Base-by-base conservation (phyloP, 306 rosid species). In the Astragalus glycyphyllos region DNA sequence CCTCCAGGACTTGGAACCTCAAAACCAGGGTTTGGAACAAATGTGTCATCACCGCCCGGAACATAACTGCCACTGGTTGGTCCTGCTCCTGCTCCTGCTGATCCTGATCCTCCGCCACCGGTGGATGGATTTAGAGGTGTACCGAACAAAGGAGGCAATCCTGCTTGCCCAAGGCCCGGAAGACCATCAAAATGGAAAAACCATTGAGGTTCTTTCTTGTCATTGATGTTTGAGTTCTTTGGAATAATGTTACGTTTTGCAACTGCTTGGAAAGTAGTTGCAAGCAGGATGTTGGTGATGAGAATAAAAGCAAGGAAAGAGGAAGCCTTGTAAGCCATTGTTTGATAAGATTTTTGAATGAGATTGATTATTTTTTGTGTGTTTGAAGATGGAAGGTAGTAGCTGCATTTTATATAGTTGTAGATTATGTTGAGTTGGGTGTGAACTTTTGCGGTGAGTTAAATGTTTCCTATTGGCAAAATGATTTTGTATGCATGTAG, bases 11-110 rank as follows among this genome's bases (percentile, higher is more conserved):
- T 73, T 50, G 90, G 92, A 72, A 78, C 86, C 84, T 84, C 96
- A 34, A 57, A 51, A 49, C 96, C 94, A 1, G 95, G 95, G 80
- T 86, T 87, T 20, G 90, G 96, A 65, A 80, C 74, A 29, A 83
- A 82, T 0, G 85, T 87, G 70, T 86, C 94, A 64, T 92, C 95
- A 11, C 79, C 86, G 12, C 90, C 95, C 0, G 96, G 96, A 60
- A 88, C 66, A 13, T 82, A 79, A 34, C 51, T 53, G 8, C 10
- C 11, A 23, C 76, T 56, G 3, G 60, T 4, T 4, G 79, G 62
- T 54, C 12, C 56, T 45, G 31, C 11, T 58, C 31, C 31, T 26
- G 3, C 31, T 26, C 31, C 31, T 26, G 0, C 31, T 26, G 3
- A 3, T 26, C 31, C 63, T 7, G 44, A 7, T 58, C 26, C 68